A percentile compares a stretch with the other conserved stretches of the same genome.
These are phyloP conservation scores for Dactylella cylindrospora DNA, from an alignment of 2,329 filamentous ascomycete species.

Conservation along the genomic window DNA sequence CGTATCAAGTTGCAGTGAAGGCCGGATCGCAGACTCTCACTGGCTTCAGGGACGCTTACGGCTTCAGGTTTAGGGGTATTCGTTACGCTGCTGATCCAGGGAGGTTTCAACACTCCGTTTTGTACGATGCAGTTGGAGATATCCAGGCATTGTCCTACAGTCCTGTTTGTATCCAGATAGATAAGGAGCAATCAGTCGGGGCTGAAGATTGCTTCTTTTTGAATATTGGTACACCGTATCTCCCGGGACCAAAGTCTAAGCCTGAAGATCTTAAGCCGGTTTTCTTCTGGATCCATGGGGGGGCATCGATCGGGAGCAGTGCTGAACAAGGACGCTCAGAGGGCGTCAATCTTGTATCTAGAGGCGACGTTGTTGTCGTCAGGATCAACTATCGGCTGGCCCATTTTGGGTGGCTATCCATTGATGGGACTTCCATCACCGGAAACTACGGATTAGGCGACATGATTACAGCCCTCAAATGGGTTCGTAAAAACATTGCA, in stretches of 20 bases:
- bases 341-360: slow-evolving; percentile 10
- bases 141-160: slow-evolving; percentile 52
- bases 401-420: slow-evolving; percentile 21
- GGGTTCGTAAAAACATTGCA: slow-evolving; percentile 46
- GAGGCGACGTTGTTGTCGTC: slow-evolving; percentile 47
- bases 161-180: slow-evolving; percentile 53
- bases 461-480: slow-evolving; percentile 59
- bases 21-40: slow-evolving; percentile 52
- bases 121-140: slow-evolving; percentile 52
- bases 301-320: slow-evolving; percentile 40
- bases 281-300: slow-evolving; percentile 28
- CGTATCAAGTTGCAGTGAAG: slow-evolving; percentile 53
- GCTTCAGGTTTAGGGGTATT: slow-evolving; percentile 59
- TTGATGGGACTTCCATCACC: slow-evolving; percentile 21
- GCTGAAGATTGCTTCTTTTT: slow-evolving; percentile 57
- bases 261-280: slow-evolving; percentile 16
- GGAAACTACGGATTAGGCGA: slow-evolving; percentile 72
- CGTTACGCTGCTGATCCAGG: slow-evolving; percentile 56
- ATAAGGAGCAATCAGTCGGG: slow-evolving; percentile 48
- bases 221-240: slow-evolving; percentile 52
- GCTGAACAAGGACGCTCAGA: slow-evolving; percentile 51
- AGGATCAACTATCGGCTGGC: slow-evolving; percentile 50
- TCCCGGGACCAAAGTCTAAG: slow-evolving; percentile 4
- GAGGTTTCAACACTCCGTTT: slow-evolving; percentile 55
- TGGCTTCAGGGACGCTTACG: slow-evolving; percentile 54